These are phyloP conservation scores for Colletotrichum abscissum DNA, from an alignment of 2,329 filamentous ascomycete species.

Conservation along the genomic window DNA sequence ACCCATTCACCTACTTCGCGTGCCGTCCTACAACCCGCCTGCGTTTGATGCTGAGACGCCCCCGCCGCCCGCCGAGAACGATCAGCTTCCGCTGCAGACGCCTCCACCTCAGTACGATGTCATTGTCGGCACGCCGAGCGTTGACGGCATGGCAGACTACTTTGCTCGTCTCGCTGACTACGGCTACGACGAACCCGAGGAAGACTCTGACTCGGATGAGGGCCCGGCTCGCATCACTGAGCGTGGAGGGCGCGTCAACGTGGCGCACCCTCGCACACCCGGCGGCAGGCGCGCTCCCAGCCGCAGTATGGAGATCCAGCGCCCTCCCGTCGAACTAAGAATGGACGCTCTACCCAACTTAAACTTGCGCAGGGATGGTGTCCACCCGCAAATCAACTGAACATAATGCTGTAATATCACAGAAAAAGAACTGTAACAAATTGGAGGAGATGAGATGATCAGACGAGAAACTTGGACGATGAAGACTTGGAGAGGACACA, in stretches of 20 bases:
- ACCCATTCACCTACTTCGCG: constrained; percentile 86
- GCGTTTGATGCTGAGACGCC: constrained; percentile 85
- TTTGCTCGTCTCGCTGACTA: constrained; percentile 84
- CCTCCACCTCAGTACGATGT: constrained; percentile 88
- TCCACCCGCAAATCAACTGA: constrained; percentile 1
- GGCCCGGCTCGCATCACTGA: constrained; percentile 58
- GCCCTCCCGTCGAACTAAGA: constrained; percentile 51
- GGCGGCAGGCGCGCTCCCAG: constrained; percentile 64
- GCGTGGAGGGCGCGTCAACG: constrained; percentile 66
- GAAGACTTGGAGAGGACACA: neutral
- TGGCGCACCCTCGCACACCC: constrained; percentile 66
- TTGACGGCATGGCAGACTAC: constrained; percentile 84
- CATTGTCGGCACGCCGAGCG: constrained; percentile 76
- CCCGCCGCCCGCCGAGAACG: constrained; percentile 66
- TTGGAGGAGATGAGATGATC: neutral
- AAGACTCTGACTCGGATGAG: constrained; percentile 61
- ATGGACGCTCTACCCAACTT: constrained; percentile 39
- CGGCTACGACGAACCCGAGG: constrained; percentile 58
- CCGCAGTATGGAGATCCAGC: constrained; percentile 65
- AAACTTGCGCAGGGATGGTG: neutral
- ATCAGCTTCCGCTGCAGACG: constrained; percentile 65
- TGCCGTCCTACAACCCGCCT: constrained; percentile 89
- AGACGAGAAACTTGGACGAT: neutral
- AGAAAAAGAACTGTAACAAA: neutral
- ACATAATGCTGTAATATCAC: constrained; percentile 17